Percentiles rank a stretch among this genome's conserved stretches.
phyloP scores from a whole-genome alignment of 2,329 filamentous ascomycete species.

The Fusarium lyarnte region DNA sequence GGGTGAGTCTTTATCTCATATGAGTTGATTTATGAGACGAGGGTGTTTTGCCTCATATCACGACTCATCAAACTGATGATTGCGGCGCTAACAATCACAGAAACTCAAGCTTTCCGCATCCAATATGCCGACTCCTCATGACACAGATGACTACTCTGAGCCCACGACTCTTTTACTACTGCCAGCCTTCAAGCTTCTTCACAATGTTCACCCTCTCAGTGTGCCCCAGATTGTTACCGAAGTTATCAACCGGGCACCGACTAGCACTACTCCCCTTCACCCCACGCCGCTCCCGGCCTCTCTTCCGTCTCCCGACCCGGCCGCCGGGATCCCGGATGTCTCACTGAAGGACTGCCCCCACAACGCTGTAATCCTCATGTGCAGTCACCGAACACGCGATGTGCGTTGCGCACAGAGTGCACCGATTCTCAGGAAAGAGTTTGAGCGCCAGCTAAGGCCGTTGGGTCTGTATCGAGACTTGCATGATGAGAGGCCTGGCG shows the following conservation, averaged over 20 bases:
- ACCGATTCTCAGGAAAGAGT: constrained; percentile 85
- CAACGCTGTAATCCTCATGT: constrained; percentile 87
- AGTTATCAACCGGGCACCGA: constrained; percentile 77
- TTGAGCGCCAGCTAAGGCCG: constrained; percentile 87
- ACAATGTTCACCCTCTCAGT: constrained; percentile 81
- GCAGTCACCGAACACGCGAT: constrained; percentile 93
- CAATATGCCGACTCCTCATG: constrained; percentile 83
- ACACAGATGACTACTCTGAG: constrained; percentile 68
- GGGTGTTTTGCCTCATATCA: neutral
- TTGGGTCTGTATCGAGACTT: constrained; percentile 87
- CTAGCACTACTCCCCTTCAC: constrained; percentile 72
- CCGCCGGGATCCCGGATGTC: constrained; percentile 46
- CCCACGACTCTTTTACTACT: constrained; percentile 86
- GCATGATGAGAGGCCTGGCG: constrained; percentile 87
- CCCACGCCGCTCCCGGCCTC: constrained; percentile 51
- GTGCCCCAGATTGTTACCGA: constrained; percentile 76
- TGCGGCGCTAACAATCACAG: constrained; percentile 54
- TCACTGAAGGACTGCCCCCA: constrained; percentile 73
- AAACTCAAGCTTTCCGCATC: constrained; percentile 91
- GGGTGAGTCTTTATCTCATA: constrained; percentile 60
- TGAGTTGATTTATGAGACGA: neutral
- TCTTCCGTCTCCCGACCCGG: constrained; percentile 44
- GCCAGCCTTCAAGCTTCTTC: constrained; percentile 83
- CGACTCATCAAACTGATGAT: neutral
- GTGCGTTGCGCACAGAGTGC: constrained; percentile 94